Conservation (phyloP, 176 grass and related monocot genomes). For the Saccharum spontaneum region DNA sequence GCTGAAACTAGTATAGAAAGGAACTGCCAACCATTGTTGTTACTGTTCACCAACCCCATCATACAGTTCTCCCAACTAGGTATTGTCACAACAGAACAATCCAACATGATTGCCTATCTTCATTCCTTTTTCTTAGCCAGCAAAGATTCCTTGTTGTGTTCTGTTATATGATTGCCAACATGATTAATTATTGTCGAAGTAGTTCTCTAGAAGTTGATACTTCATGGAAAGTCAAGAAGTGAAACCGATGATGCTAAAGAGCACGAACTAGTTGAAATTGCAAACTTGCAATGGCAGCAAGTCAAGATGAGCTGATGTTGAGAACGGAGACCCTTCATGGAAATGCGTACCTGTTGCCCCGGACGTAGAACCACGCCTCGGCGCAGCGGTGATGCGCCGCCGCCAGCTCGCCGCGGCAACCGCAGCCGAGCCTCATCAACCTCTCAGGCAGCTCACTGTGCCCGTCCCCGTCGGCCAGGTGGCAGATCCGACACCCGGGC, state of each 20-base stretch:
- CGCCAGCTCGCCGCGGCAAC: conserved; percentile 71
- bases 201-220: too few relatives aligned
- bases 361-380: conserved; percentile 77
- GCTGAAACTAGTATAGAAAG: not conserved
- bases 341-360: conserved; percentile 52
- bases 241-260: not conserved
- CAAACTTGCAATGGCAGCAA: not conserved
- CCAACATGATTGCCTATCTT: conserved; percentile 11
- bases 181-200: too few relatives aligned
- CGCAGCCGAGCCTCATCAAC: conserved; percentile 61
- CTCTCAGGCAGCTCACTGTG: conserved; percentile 33
- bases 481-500: conserved; percentile 46
- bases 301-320: not conserved
- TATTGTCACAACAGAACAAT: not conserved
- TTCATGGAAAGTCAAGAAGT: not conserved
- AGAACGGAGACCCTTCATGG: not conserved
- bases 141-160: conserved; percentile 16
- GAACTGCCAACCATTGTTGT: not conserved
- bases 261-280: not conserved
- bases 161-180: conserved; percentile 14
- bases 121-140: conserved; percentile 7
- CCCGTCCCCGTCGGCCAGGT: conserved; percentile 32
- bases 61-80: not conserved
- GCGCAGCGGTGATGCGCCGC: conserved; percentile 65
- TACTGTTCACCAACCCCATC: not conserved